phyloP scores from a whole-genome alignment of 768 basidiomycete genomes.

The Psilocybe azurescens region DNA sequence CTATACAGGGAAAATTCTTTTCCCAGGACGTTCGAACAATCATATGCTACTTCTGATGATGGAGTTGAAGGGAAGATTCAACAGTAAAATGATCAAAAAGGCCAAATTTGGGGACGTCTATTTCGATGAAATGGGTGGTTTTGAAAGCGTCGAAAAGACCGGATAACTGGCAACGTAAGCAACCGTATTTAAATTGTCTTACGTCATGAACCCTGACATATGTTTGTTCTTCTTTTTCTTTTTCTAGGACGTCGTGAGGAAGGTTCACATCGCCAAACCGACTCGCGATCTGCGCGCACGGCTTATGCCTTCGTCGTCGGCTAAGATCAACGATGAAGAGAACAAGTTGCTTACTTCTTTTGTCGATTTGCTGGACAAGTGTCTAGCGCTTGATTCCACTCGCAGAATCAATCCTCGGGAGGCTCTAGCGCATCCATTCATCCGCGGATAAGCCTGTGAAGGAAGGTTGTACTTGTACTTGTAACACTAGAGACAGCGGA shows the following conservation, averaged over 20 bases:
- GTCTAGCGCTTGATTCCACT: constrained; percentile 84
- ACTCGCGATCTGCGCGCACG: constrained; percentile 81
- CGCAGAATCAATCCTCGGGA: constrained; percentile 91
- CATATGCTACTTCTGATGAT: constrained; percentile 98
- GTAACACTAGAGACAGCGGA: background rate
- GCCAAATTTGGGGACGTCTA: constrained; percentile 91
- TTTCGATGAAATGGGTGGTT: constrained; percentile 92
- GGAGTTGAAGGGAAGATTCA: constrained; percentile 96
- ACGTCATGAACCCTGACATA: background rate
- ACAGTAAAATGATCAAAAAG: constrained; percentile 92
- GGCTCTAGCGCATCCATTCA: constrained; percentile 86
- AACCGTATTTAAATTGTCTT: constrained; percentile 3
- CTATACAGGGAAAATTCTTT: constrained; percentile 96
- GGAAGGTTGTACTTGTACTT: background rate
- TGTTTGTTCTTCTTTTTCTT: background rate
- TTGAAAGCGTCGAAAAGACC: constrained; percentile 85
- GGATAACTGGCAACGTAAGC: constrained; percentile 83
- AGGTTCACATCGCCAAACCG: constrained; percentile 85
- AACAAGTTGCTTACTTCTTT: constrained; percentile 79
- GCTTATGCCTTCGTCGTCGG: constrained; percentile 78
- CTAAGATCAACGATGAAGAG: constrained; percentile 90
- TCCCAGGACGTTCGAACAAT: constrained; percentile 96
- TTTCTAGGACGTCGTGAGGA: constrained; percentile 78
- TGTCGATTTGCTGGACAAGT: constrained; percentile 91
- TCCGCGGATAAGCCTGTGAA: constrained; percentile 50